Evolutionary conservation across 2,329 filamentous ascomycete genomes (phyloP).

Genomic region (Rhytidhysteron rufulum): DNA sequence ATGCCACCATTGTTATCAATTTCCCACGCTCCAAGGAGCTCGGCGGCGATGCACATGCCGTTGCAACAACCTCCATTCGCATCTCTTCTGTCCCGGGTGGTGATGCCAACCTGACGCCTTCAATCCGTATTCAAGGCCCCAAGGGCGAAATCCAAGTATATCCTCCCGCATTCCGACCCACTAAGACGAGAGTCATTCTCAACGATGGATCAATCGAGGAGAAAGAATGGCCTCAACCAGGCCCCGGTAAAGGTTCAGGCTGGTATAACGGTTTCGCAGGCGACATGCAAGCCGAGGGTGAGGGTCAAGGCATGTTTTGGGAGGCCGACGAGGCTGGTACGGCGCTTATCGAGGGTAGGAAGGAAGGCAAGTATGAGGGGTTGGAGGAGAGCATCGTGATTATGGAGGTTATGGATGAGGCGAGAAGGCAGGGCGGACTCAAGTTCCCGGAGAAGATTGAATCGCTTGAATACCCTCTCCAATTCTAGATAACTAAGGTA

Average conservation of each 20-base stretch:
- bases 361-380: constrained; percentile 59
- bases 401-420: constrained; percentile 72
- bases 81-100: constrained; percentile 55
- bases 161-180: constrained; percentile 64
- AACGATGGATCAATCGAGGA: constrained; percentile 43
- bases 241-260: constrained; percentile 33
- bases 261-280: constrained; percentile 38
- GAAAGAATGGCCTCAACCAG: constrained; percentile 32
- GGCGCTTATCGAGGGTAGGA: constrained; percentile 68
- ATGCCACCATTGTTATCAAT: constrained; percentile 66
- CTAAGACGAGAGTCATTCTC: constrained; percentile 58
- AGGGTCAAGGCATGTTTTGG: constrained; percentile 79
- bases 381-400: constrained; percentile 73
- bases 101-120: constrained; percentile 51
- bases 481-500: neutral
- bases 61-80: constrained; percentile 48
- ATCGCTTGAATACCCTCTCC: constrained; percentile 51
- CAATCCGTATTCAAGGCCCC: constrained; percentile 73
- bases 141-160: constrained; percentile 73
- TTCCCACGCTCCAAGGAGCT: constrained; percentile 55
- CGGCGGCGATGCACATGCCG: constrained; percentile 58
- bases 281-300: constrained; percentile 42
- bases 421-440: constrained; percentile 55
- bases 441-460: constrained; percentile 61
- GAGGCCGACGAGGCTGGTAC: constrained; percentile 72